Base-by-base conservation (phyloP, 2,329 filamentous ascomycete species). In the Epichloe typhina region DNA sequence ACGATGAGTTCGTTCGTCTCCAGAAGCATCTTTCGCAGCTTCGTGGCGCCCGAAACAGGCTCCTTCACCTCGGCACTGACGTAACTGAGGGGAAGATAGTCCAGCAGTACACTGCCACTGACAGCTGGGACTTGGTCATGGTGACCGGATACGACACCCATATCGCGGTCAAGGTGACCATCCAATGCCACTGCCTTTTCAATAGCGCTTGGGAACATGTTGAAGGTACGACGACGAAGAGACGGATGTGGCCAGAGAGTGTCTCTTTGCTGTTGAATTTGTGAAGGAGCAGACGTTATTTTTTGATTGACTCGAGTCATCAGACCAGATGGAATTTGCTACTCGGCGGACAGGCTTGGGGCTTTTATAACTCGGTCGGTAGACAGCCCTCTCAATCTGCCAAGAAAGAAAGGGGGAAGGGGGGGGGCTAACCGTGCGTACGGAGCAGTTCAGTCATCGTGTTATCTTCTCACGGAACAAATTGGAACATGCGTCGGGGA, bases 1-100 rank as follows among this genome's bases (percentile, higher is more conserved):
- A 83, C 72, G 41, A 85, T 60, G 42, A 75, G 64, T 47, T 70
- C 65, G 23, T 67, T 61, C 17, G 64, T 60, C 37, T 71, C 64
- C 1, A 61, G 60, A 19, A 76, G 62, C 54, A 68, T 66, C 43
- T 66, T 60, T 45, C 71, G 67, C 41, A 75, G 68, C 56, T 62
- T 66, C 17, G 66, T 61, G 41, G 62, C 63, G 7, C 55, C 61
- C n/a, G 54, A 53, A n/a, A 50, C 50, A 17, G 57, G 55, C 50
- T 54, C 23, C 11, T 52, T 46, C 3, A 57, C 47, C 33, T 52
- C 44, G 13, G 45, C 26, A 44, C 47, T 46, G 45, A 56, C 48
- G 42, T 49, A 44, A 12, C 42, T 54, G 11, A 57, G 49, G 35
- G 55, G 47, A 33, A 53, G 42, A 36, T 48, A 54, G 12, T 36